A percentile compares a stretch with the other conserved stretches of the same genome.
Evolutionary conservation across 768 basidiomycete species (phyloP).

Genomic region (Suillus paluster): DNA sequence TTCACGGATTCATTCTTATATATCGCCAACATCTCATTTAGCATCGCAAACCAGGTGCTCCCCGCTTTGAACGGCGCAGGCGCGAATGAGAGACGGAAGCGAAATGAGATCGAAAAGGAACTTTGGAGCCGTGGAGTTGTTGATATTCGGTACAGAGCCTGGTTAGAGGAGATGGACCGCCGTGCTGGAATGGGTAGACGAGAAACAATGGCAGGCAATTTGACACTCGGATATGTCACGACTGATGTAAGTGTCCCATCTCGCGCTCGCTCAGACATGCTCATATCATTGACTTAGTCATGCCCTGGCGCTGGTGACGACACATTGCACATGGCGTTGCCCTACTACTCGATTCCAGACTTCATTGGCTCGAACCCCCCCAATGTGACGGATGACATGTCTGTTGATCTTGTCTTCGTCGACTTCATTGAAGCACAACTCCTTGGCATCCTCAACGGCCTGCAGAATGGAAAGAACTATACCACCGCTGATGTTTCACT

Average conservation of each 20-base stretch:
- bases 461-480: constrained; percentile 56
- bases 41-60: constrained; percentile 57
- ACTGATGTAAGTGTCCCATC: constrained; percentile 50
- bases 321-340: constrained; percentile 61
- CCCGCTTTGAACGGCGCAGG: constrained; percentile 54
- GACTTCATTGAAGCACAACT: constrained; percentile 65
- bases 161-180: constrained; percentile 62
- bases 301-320: constrained; percentile 84
- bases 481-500: constrained; percentile 52
- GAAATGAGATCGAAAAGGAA: constrained; percentile 26
- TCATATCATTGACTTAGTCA: constrained; percentile 39
- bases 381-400: constrained; percentile 48
- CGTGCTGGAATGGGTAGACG: constrained; percentile 42
- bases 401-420: constrained; percentile 77
- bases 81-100: constrained; percentile 37
- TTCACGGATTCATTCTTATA: constrained; percentile 69
- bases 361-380: constrained; percentile 65
- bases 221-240: constrained; percentile 80
- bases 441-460: constrained; percentile 55
- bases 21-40: constrained; percentile 56
- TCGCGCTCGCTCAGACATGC: not conserved
- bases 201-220: constrained; percentile 43
- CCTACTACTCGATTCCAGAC: constrained; percentile 56
- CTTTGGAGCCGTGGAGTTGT: constrained; percentile 52
- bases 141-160: constrained; percentile 51